A percentile compares a stretch with the other conserved stretches of the same genome.
phyloP scores from a whole-genome alignment of 495 filamentous ascomycete genomes.

The Chaetomium tenue region DNA sequence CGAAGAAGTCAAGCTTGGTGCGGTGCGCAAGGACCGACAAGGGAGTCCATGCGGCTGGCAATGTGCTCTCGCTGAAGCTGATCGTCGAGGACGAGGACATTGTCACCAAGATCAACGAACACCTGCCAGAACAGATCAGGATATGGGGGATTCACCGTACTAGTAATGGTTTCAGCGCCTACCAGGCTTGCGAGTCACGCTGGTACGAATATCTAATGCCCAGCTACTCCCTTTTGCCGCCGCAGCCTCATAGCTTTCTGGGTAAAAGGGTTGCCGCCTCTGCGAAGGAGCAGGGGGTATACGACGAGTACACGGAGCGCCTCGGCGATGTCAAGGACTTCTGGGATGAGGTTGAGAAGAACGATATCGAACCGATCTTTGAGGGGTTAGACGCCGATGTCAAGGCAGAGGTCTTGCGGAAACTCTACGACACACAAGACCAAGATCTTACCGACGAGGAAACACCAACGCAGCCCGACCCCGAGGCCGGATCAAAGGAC shows the following conservation, averaged over 20 bases:
- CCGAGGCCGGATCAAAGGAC: slow-evolving; percentile 20
- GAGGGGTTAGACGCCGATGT: slow-evolving; percentile 45
- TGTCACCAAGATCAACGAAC: slow-evolving; percentile 82
- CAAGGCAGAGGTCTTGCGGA: slow-evolving; percentile 43
- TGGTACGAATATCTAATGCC: slow-evolving; percentile 97
- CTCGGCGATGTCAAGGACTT: slow-evolving; percentile 76
- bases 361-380: slow-evolving; percentile 71
- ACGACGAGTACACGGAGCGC: slow-evolving; percentile 62
- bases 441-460: slow-evolving; percentile 31
- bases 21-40: slow-evolving; percentile 96
- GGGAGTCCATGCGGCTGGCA: slow-evolving; percentile 95
- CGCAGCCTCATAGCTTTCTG: slow-evolving; percentile 80
- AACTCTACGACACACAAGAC: slow-evolving; percentile 39
- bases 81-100: slow-evolving; percentile 89
- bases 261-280: slow-evolving; percentile 72
- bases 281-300: slow-evolving; percentile 66
- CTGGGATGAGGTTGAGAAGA: slow-evolving; percentile 77
- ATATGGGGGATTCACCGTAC: slow-evolving; percentile 90
- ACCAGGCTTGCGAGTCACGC: slow-evolving; percentile 86
- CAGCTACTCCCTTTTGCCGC: slow-evolving; percentile 84
- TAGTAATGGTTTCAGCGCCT: slow-evolving; percentile 82
- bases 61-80: slow-evolving; percentile 91
- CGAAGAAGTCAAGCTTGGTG: slow-evolving; percentile 91
- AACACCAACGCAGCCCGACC: slow-evolving; percentile 10
- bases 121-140: slow-evolving; percentile 82